These are phyloP conservation scores for Allomyces macrogynus DNA, from an alignment of 192 early-diverging fungal genomes.

Conservation along the genomic window DNA sequence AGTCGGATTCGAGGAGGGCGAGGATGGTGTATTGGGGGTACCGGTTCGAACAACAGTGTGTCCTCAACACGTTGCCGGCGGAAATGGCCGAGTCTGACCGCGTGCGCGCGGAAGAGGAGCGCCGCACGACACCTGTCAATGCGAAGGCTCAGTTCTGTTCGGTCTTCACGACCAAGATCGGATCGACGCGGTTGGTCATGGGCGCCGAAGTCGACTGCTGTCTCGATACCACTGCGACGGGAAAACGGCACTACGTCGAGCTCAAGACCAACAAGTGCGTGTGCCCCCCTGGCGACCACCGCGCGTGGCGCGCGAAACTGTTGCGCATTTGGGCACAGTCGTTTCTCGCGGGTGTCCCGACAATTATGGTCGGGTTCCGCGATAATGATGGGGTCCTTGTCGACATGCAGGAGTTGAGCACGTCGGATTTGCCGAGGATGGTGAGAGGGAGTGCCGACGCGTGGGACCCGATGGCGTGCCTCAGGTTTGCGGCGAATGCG, in stretches of 20 bases:
- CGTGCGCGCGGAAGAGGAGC: constrained; percentile 1
- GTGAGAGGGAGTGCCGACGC: constrained; percentile 19
- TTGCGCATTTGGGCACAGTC: constrained; percentile 86
- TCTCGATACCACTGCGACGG: constrained; percentile 13
- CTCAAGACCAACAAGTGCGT: constrained; percentile 43
- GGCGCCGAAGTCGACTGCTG: constrained; percentile 89
- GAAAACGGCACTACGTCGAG: constrained; percentile 46
- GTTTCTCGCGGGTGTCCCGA: constrained; percentile 68
- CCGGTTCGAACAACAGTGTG: constrained; percentile 63
- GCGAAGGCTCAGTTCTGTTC: constrained; percentile 78
- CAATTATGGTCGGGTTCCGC: constrained; percentile 66
- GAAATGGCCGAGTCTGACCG: constrained; percentile 10
- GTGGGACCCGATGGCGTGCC: background rate
- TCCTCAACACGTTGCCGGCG: constrained; percentile 31
- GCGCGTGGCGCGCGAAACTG: constrained; percentile 45
- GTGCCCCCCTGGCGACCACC: background rate
- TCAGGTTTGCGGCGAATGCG: background rate
- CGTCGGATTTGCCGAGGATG: constrained; percentile 56
- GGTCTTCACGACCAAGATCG: constrained; percentile 59
- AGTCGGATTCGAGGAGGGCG: constrained; percentile 29
- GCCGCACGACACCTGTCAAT: constrained; percentile 35
- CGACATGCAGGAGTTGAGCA: constrained; percentile 41
- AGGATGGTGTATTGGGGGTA: constrained; percentile 72
- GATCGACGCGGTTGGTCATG: constrained; percentile 43
- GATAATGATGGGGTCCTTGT: constrained; percentile 44